phyloP scores from a whole-genome alignment of 169 alveolate genomes.

The Plasmodium falciparum region DNA sequence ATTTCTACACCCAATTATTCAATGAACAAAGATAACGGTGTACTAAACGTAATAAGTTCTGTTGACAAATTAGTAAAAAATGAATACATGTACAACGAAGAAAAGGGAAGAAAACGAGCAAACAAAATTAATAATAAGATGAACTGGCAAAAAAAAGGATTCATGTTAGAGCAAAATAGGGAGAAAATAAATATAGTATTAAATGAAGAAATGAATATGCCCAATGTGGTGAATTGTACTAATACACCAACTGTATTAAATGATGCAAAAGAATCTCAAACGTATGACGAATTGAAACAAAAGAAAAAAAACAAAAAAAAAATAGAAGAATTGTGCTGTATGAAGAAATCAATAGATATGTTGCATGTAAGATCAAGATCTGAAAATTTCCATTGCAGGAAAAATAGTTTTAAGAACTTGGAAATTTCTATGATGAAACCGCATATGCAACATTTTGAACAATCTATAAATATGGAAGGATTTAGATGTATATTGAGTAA shows the following conservation, averaged over 20 bases:
- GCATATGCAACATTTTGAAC: constrained; percentile 36
- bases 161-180: background rate
- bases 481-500: constrained; percentile 25
- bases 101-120: background rate
- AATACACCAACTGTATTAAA: too few species aligned
- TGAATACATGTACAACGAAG: background rate
- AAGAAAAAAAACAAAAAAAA: background rate
- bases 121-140: background rate
- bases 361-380: constrained; percentile 30
- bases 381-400: constrained; percentile 9
- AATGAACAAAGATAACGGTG: background rate
- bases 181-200: too few species aligned
- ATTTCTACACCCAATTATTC: background rate
- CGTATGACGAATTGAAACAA: background rate
- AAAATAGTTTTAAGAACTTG: constrained; percentile 26
- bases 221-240: too few species aligned
- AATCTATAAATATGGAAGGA: constrained; percentile 30
- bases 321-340: background rate
- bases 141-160: background rate
- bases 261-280: background rate
- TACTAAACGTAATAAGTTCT: background rate
- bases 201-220: too few species aligned
- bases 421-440: constrained; percentile 69
- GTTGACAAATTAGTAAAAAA: background rate
- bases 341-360: too few species aligned